phyloP scores from a whole-genome alignment of 179 eudicot genomes.

The Beta macrorhiza region DNA sequence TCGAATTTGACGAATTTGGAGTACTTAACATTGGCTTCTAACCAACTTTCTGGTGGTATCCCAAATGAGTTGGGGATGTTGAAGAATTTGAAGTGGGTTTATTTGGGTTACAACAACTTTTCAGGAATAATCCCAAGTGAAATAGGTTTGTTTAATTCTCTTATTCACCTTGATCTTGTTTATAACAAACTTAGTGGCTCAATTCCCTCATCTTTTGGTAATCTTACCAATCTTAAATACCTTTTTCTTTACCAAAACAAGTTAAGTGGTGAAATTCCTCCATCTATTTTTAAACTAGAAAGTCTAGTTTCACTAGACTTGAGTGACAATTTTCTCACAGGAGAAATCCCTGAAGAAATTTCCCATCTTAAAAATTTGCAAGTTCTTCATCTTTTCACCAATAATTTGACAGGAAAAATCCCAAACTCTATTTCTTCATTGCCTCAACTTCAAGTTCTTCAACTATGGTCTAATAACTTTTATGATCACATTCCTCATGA shows the following conservation, averaged over 20 bases:
- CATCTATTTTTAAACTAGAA: slow-evolving; percentile 45
- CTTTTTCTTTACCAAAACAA: slow-evolving; percentile 70
- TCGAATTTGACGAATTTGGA: slow-evolving; percentile 48
- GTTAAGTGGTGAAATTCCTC: slow-evolving; percentile 66
- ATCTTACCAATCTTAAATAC: slow-evolving; percentile 57
- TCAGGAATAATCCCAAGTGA: slow-evolving; percentile 65
- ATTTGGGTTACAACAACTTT: slow-evolving; percentile 81
- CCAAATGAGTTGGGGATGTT: slow-evolving; percentile 51
- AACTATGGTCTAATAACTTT: slow-evolving; percentile 70
- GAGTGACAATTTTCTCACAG: slow-evolving; percentile 67
- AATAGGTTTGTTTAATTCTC: slow-evolving; percentile 53
- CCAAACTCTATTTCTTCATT: slow-evolving; percentile 56
- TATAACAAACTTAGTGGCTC: slow-evolving; percentile 67
- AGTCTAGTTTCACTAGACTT: slow-evolving; percentile 62
- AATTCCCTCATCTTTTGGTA: slow-evolving; percentile 70
- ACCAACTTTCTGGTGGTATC: slow-evolving; percentile 62
- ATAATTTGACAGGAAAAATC: slow-evolving; percentile 67
- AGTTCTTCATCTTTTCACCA: slow-evolving; percentile 73
- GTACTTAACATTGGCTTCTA: slow-evolving; percentile 67
- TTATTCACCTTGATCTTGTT: slow-evolving; percentile 76
- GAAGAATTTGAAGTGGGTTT: slow-evolving; percentile 62
- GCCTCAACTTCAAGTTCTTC: slow-evolving; percentile 72
- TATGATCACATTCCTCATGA: slow-evolving; percentile 66
- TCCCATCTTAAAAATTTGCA: slow-evolving; percentile 48
- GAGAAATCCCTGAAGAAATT: slow-evolving; percentile 59